A percentile compares a stretch with the other conserved stretches of the same genome.
phyloP scores from a whole-genome alignment of 2,329 filamentous ascomycete species.

The Aspergillus hiratsukae region DNA sequence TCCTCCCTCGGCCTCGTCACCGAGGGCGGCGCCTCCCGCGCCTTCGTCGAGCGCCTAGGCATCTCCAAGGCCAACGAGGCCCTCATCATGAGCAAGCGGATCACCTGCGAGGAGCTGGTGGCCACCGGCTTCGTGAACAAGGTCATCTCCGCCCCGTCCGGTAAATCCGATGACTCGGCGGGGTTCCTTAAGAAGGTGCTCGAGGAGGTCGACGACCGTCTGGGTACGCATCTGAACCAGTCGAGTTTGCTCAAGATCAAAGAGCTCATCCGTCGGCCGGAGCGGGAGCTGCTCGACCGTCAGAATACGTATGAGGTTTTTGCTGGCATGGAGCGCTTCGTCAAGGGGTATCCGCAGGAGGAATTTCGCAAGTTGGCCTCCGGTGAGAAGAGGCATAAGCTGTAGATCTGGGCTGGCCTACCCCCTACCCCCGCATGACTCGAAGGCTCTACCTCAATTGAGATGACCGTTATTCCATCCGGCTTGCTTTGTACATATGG shows the following conservation, averaged over 20 bases:
- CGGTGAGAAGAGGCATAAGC: slow-evolving; percentile 91
- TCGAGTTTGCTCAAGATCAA: slow-evolving; percentile 82
- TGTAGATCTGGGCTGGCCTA: slow-evolving; percentile 47
- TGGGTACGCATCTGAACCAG: slow-evolving; percentile 75
- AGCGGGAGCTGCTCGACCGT: slow-evolving; percentile 65
- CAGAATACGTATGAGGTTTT: slow-evolving; percentile 84
- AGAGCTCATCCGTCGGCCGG: slow-evolving; percentile 70
- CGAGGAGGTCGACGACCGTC: slow-evolving; percentile 71
- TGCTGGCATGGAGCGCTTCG: slow-evolving; percentile 74
- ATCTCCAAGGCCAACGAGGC: slow-evolving; percentile 84
- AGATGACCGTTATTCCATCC: too few species aligned
- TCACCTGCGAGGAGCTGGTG: slow-evolving; percentile 68
- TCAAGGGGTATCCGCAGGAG: slow-evolving; percentile 74
- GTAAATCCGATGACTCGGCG: slow-evolving; percentile 56
- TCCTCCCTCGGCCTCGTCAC: slow-evolving; percentile 82
- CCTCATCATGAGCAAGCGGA: slow-evolving; percentile 80
- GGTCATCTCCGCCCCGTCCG: slow-evolving; percentile 59
- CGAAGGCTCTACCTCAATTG: too few species aligned
- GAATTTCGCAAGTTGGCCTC: slow-evolving; percentile 82
- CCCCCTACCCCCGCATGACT: too few species aligned
- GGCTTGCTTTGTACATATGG: slow-evolving; percentile 1
- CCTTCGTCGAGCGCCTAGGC: slow-evolving; percentile 75
- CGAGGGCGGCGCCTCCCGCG: slow-evolving; percentile 76
- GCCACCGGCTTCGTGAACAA: slow-evolving; percentile 79
- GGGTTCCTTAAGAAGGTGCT: slow-evolving; percentile 70